These are phyloP conservation scores for Condylostoma magnum DNA, from an alignment of 169 alveolate species.

Conservation along the genomic window DNA sequence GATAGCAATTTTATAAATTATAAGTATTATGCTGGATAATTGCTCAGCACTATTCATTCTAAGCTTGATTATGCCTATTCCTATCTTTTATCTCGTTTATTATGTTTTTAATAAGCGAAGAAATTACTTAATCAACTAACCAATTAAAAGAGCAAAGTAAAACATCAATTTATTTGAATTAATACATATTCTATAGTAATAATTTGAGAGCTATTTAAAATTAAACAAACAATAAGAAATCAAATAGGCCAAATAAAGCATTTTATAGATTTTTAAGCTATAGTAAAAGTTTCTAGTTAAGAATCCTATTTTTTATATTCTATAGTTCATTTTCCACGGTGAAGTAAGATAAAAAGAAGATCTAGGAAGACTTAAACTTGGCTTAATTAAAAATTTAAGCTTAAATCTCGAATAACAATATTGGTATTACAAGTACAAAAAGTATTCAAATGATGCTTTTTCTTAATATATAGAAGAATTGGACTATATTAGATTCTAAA, in stretches of 20 bases:
- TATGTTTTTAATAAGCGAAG: not conserved
- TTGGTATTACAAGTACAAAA: not conserved
- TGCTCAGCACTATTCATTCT: not conserved
- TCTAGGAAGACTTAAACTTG: conserved; percentile 5
- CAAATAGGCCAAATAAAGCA: not conserved
- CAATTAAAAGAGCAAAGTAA: not conserved
- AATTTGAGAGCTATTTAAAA: not conserved
- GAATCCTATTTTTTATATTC: not conserved
- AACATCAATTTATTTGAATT: not conserved
- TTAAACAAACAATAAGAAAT: not conserved
- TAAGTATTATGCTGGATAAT: not conserved
- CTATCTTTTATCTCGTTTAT: not conserved
- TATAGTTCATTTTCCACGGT: not conserved
- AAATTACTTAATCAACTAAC: not conserved
- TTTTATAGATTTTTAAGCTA: not conserved
- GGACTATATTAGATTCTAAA: conserved; percentile 9
- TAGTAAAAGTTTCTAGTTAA: not conserved
- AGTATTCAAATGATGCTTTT: not conserved
- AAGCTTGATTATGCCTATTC: not conserved
- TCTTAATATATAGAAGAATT: conserved; percentile 11
- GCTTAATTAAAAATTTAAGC: not conserved
- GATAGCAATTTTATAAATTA: not conserved
- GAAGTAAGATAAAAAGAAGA: conserved; percentile 6
- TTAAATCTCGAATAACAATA: conserved; percentile 11
- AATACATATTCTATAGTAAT: not conserved